Evolutionary conservation across 805 yeast species (phyloP).

Genomic region (Brettanomyces custersianus): DNA sequence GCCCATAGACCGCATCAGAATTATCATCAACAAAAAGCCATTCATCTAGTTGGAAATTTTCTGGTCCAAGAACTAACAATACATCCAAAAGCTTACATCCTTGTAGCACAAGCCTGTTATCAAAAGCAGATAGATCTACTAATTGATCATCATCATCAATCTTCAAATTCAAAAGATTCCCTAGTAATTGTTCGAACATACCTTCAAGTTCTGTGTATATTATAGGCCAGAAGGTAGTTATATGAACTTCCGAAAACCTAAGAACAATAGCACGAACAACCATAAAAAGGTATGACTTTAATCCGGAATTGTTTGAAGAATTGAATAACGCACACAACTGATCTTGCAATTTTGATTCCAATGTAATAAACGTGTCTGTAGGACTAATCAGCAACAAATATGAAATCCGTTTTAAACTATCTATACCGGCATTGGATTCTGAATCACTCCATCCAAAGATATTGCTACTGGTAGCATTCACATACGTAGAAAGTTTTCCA

Average conservation of each 20-base stretch:
- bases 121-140: constrained; percentile 22
- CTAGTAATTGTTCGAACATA: constrained; percentile 33
- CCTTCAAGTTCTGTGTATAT: constrained; percentile 53
- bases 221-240: constrained; percentile 62
- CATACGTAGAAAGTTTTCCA: constrained; percentile 38
- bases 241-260: constrained; percentile 52
- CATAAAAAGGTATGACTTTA: constrained; percentile 38
- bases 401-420: constrained; percentile 41
- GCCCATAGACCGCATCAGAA: constrained; percentile 22
- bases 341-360: constrained; percentile 36
- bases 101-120: constrained; percentile 36
- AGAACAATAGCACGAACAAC: constrained; percentile 59
- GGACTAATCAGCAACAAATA: constrained; percentile 58
- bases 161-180: constrained; percentile 10
- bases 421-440: constrained; percentile 15
- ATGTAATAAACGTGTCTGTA: constrained; percentile 43
- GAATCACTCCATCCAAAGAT: constrained; percentile 29
- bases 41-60: constrained; percentile 68
- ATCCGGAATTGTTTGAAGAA: constrained; percentile 18
- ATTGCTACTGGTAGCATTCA: constrained; percentile 34
- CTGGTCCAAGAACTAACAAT: constrained; percentile 55
- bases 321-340: constrained; percentile 23
- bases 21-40: constrained; percentile 80
- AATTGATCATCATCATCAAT: constrained; percentile 7
- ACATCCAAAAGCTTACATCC: constrained; percentile 77